Conservation (phyloP, 1,284 basidiomycete genomes). For the Exobasidium cylindrosporum region DNA sequence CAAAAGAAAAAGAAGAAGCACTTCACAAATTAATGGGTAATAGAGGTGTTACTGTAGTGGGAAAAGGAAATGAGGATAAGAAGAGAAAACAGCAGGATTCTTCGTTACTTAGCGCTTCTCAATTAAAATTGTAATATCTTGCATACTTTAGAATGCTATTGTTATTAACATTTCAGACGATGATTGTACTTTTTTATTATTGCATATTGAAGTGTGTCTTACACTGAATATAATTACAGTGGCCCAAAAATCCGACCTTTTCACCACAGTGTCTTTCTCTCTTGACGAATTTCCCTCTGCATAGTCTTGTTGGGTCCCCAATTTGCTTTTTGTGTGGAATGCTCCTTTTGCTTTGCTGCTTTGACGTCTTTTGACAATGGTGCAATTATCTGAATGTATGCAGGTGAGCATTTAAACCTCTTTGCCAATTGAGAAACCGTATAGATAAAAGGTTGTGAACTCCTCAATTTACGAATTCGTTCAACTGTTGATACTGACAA, state of each 20-base stretch:
- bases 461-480: constrained; percentile 41
- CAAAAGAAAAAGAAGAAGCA: constrained; percentile 49
- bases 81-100: constrained; percentile 10
- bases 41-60: constrained; percentile 42
- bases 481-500: constrained; percentile 38
- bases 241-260: too few species aligned
- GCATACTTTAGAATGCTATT: neutral
- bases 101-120: constrained; percentile 1
- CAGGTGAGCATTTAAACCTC: constrained; percentile 38
- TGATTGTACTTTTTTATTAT: neutral
- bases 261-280: constrained; percentile 19
- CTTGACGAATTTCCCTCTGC: constrained; percentile 16
- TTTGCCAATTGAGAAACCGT: constrained; percentile 38
- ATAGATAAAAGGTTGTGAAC: constrained; percentile 31
- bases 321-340: constrained; percentile 23
- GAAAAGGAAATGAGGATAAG: constrained; percentile 20
- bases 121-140: neutral
- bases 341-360: constrained; percentile 27
- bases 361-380: constrained; percentile 36
- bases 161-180: neutral
- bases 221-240: too few species aligned
- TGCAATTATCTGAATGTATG: constrained; percentile 47
- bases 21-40: constrained; percentile 50
- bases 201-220: neutral
- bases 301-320: constrained; percentile 47